These are phyloP conservation scores for Coniferiporia sulphurascens DNA, from an alignment of 1,284 basidiomycete genomes.

Conservation along the genomic window DNA sequence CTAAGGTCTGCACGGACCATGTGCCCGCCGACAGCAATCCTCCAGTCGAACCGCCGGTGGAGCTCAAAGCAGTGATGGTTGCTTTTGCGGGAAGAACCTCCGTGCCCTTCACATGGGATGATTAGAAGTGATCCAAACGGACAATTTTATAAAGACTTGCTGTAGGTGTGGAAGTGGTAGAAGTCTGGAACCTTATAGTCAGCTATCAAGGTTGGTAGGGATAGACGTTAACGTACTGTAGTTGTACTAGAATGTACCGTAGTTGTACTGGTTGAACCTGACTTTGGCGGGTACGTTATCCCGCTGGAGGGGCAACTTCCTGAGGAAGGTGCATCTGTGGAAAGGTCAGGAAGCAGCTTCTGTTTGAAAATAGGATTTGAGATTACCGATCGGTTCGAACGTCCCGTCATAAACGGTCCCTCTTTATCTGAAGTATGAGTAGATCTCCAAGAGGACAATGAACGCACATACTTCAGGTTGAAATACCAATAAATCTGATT, in stretches of 20 bases:
- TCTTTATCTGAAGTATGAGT: constrained; percentile 14
- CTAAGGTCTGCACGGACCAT: constrained; percentile 48
- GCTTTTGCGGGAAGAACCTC: constrained; percentile 19
- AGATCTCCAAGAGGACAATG: neutral
- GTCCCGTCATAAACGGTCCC: constrained; percentile 63
- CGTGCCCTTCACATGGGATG: constrained; percentile 1
- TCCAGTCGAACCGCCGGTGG: constrained; percentile 28
- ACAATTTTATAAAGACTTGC: constrained; percentile 1
- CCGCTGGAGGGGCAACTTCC: constrained; percentile 51
- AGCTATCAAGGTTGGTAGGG: neutral
- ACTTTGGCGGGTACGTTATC: constrained; percentile 64
- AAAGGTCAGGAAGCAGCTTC: neutral
- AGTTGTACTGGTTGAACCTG: constrained; percentile 28
- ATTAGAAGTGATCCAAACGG: neutral
- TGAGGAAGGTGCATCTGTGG: constrained; percentile 45
- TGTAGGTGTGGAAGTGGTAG: constrained; percentile 12
- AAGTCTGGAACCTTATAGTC: neutral
- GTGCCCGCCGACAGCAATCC: constrained; percentile 45
- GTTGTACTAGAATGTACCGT: constrained; percentile 23
- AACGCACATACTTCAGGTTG: constrained; percentile 37
- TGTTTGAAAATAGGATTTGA: neutral
- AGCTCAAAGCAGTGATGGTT: constrained; percentile 17
- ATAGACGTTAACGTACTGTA: constrained; percentile 19
- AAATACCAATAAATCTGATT: constrained; percentile 64
- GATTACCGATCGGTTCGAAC: constrained; percentile 56